These are phyloP conservation scores for Leccinum uliginosum DNA, from an alignment of 768 basidiomycete species.

Conservation along the genomic window DNA sequence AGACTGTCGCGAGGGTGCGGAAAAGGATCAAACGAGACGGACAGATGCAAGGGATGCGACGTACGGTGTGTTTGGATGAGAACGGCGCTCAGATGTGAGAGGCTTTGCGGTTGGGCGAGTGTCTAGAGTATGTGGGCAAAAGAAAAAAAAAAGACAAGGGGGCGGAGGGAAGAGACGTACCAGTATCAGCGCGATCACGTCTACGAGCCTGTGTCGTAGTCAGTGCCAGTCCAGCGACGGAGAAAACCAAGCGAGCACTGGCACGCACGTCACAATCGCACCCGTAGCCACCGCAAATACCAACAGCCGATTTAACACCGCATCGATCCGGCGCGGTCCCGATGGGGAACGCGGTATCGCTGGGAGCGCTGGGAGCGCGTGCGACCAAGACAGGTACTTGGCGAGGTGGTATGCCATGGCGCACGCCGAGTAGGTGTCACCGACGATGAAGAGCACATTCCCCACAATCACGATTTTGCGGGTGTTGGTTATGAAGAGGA, in stretches of 20 bases:
- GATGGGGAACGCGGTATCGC: not conserved
- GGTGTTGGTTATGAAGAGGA: not conserved
- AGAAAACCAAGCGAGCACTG: not conserved
- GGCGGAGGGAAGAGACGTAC: slow-evolving; percentile 11
- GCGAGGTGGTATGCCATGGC: slow-evolving; percentile 22
- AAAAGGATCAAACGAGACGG: not conserved
- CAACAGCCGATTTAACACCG: slow-evolving; percentile 21
- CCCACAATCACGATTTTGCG: slow-evolving; percentile 13
- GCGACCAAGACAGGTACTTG: slow-evolving; percentile 10
- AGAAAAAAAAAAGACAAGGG: not conserved
- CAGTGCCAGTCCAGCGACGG: not conserved
- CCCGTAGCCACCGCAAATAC: slow-evolving; percentile 25
- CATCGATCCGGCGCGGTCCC: slow-evolving; percentile 14
- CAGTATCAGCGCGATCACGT: slow-evolving; percentile 23
- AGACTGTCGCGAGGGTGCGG: slow-evolving; percentile 10
- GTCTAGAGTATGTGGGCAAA: slow-evolving; percentile 7
- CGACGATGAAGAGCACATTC: slow-evolving; percentile 23
- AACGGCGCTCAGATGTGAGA: slow-evolving; percentile 18
- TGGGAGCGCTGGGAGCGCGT: not conserved
- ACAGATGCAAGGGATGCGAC: slow-evolving; percentile 1
- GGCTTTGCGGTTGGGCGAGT: slow-evolving; percentile 13
- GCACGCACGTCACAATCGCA: slow-evolving; percentile 22
- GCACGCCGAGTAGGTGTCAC: slow-evolving; percentile 19
- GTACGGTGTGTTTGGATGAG: slow-evolving; percentile 26
- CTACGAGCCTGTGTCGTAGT: slow-evolving; percentile 17